Conservation (phyloP, 2,329 filamentous ascomycete genomes). For the Pseudopyricularia javanii region DNA sequence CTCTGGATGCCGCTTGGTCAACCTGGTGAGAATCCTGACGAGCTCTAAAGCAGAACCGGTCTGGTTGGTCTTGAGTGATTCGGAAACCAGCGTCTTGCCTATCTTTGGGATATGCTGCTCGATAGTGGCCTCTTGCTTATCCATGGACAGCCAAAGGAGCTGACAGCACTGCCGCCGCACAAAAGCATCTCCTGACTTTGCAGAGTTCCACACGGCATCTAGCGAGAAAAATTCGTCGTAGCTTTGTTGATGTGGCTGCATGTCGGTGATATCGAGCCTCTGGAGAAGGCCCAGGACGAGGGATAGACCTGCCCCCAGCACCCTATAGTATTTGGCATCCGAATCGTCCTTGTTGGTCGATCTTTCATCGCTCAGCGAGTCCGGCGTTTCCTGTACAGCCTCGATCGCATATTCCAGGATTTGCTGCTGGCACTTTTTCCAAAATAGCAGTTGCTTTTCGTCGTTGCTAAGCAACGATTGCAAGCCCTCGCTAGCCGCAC, state of each 20-base stretch:
- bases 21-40: conserved; percentile 48
- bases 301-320: conserved; percentile 44
- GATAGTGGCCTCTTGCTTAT: conserved; percentile 31
- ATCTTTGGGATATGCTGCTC: conserved; percentile 37
- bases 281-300: conserved; percentile 41
- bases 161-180: conserved; percentile 40
- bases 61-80: conserved; percentile 63
- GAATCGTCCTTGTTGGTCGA: conserved; percentile 76
- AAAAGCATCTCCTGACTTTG: conserved; percentile 47
- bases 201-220: conserved; percentile 53
- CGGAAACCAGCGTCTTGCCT: conserved; percentile 51
- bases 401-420: conserved; percentile 75
- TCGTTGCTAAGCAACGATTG: conserved; percentile 63
- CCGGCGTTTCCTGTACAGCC: conserved; percentile 66
- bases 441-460: conserved; percentile 67
- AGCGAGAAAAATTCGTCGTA: conserved; percentile 58
- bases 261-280: conserved; percentile 34
- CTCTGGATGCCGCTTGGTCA: conserved; percentile 54
- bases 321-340: conserved; percentile 72
- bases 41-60: conserved; percentile 62
- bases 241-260: conserved; percentile 44
- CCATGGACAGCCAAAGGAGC: conserved; percentile 35
- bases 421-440: conserved; percentile 67
- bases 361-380: conserved; percentile 80
- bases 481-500: conserved; percentile 67